Conservation (phyloP, 441 rosid genomes). For the Manihot esculenta region DNA sequence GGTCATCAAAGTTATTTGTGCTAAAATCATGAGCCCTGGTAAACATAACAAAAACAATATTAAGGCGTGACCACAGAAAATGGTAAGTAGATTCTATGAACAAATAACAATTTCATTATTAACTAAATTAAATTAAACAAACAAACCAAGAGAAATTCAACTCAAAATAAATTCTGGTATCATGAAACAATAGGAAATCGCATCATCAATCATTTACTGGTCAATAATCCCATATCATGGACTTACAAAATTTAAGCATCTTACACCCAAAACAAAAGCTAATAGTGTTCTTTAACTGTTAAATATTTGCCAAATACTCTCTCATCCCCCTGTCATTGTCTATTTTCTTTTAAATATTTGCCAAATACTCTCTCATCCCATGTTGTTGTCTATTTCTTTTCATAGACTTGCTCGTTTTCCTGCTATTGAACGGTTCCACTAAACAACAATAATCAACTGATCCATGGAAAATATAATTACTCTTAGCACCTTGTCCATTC, state of each 20-base stretch:
- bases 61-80: constrained; percentile 14
- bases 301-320: too few relatives aligned
- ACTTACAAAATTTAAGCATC: background rate
- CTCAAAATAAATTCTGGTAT: constrained; percentile 9
- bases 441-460: too few relatives aligned
- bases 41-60: constrained; percentile 13
- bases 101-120: background rate
- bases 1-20: constrained; percentile 62
- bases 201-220: background rate
- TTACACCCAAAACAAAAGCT: background rate
- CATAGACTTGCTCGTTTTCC: too few relatives aligned
- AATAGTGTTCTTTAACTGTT: background rate
- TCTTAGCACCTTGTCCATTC: too few relatives aligned
- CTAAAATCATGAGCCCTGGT: constrained; percentile 84
- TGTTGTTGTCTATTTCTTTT: too few relatives aligned
- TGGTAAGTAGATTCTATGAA: constrained; percentile 11
- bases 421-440: too few relatives aligned
- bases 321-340: too few relatives aligned
- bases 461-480: too few relatives aligned
- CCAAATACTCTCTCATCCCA: too few relatives aligned
- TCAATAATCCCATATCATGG: background rate
- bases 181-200: background rate
- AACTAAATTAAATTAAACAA: background rate
- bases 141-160: background rate
- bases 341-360: too few relatives aligned